Base-by-base conservation (phyloP, 2,329 filamentous ascomycete genomes). In the Hymenoscyphus scutula region DNA sequence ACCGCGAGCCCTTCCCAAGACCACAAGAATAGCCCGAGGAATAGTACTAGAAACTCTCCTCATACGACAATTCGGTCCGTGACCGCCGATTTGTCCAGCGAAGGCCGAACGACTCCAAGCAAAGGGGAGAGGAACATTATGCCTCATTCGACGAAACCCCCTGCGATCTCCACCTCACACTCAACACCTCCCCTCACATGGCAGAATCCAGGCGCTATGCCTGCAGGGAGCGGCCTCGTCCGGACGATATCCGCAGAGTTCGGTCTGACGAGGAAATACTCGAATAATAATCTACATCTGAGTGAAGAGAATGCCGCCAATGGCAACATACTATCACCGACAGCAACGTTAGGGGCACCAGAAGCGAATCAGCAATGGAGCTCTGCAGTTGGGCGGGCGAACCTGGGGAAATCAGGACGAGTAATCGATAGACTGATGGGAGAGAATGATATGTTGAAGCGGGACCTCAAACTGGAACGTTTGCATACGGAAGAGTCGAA, bases 371-470 rank as follows among this genome's bases (percentile, higher is more conserved):
- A 37, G 19, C 71, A 73, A 73, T 88, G 86, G 84, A 87, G 89
- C 71, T 85, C 86, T 32, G 87, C 87, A 2, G 83, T 90, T 54
- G 88, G 88, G 68, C 88, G 88, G 72, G 87, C 88, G 7, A 87
- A 85, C 2, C 77, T 89, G 2, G 89, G 89, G 53, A 92, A 92
- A 78, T 91, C 88, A 10, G 89, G 89, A 8, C 82, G 89, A 37
- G 89, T 92, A 59, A 94, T 95, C 75, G 91, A 95, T 76, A 86
- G 87, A 72, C 82, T 95, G 60, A 90, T 92, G 72, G 87, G 88
- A 59, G 90, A 94, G 73, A 92, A 92, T 69, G 90, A 94, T 71
- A 83, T 87, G 48, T 79, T 94, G 54, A 90, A 90, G 70, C 84
- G 90, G 59, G 90, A 94, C 66, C 80, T 90, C 62, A 81, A 88